Percentiles rank a stretch among this genome's conserved stretches.
phyloP scores from a whole-genome alignment of 1,139 yeast species.

The Kodamaea suecica region DNA sequence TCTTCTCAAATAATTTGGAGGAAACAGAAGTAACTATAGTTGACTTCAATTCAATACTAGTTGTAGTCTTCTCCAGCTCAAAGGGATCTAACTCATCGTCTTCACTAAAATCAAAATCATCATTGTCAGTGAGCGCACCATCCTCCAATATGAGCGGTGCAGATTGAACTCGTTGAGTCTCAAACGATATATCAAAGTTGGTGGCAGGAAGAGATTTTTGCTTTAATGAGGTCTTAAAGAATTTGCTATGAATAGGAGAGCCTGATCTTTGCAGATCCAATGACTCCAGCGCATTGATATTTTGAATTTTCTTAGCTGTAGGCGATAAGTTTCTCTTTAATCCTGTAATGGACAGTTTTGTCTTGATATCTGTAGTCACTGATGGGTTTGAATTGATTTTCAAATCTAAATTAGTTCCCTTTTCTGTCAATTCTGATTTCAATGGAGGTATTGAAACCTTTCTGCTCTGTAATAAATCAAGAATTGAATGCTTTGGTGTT shows the following conservation, averaged over 20 bases:
- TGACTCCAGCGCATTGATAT: conserved; percentile 11
- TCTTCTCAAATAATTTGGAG: too few relatives aligned
- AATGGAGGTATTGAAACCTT: background rate
- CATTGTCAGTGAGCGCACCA: conserved; percentile 17
- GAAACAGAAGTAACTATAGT: too few relatives aligned
- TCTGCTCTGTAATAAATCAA: background rate
- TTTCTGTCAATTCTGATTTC: background rate
- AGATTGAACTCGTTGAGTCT: background rate
- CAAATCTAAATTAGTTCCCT: background rate
- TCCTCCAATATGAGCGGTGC: conserved; percentile 3
- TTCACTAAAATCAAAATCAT: conserved; percentile 7
- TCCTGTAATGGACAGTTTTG: background rate
- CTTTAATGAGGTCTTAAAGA: conserved; percentile 14
- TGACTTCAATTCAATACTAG: too few relatives aligned
- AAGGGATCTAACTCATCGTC: conserved; percentile 6
- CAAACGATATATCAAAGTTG: conserved; percentile 8
- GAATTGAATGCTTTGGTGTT: background rate
- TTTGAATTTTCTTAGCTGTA: conserved; percentile 24
- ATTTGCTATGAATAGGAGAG: conserved; percentile 17
- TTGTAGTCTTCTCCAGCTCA: too few relatives aligned
- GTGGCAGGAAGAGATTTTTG: conserved; percentile 11
- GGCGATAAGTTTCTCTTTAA: conserved; percentile 22
- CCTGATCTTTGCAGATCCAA: conserved; percentile 4
- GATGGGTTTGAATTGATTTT: background rate
- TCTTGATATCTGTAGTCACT: background rate